Evolutionary conservation across 768 basidiomycete genomes (phyloP).

Genomic region (Hericium erinaceus): DNA sequence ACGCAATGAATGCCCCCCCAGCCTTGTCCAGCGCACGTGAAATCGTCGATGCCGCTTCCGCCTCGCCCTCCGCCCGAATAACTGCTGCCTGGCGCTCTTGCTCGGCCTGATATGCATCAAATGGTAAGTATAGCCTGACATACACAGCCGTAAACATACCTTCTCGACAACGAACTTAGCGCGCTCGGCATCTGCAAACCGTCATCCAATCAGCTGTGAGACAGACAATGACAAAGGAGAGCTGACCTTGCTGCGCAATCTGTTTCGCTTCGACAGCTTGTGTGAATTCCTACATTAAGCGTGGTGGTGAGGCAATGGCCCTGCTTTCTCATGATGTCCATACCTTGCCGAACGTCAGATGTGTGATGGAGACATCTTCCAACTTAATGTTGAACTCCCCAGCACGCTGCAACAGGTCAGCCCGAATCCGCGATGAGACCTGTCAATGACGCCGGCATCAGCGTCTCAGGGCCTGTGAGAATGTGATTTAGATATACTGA

Average conservation of each 20-base stretch:
- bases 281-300: slow-evolving; percentile 67
- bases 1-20: slow-evolving; percentile 90
- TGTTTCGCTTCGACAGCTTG: slow-evolving; percentile 99
- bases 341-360: slow-evolving; percentile 82
- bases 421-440: slow-evolving; percentile 88
- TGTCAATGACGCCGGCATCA: slow-evolving; percentile 19
- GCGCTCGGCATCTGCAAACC: slow-evolving; percentile 78
- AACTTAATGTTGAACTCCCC: slow-evolving; percentile 93
- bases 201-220: background rate
- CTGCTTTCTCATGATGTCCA: slow-evolving; percentile 9
- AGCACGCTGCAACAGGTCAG: slow-evolving; percentile 86
- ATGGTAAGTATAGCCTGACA: slow-evolving; percentile 1
- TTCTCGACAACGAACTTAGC: slow-evolving; percentile 99
- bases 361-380: slow-evolving; percentile 96
- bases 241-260: slow-evolving; percentile 91
- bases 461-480: background rate
- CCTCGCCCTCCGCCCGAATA: slow-evolving; percentile 97
- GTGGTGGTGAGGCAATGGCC: background rate
- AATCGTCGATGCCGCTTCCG: slow-evolving; percentile 92
- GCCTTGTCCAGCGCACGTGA: slow-evolving; percentile 86
- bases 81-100: slow-evolving; percentile 99
- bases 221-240: slow-evolving; percentile 4
- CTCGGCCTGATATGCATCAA: slow-evolving; percentile 58
- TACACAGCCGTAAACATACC: slow-evolving; percentile 30
- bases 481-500: slow-evolving; percentile 30